Evolutionary conservation across 2,329 filamentous ascomycete species (phyloP).

Genomic region (Cladophialophora bantiana): DNA sequence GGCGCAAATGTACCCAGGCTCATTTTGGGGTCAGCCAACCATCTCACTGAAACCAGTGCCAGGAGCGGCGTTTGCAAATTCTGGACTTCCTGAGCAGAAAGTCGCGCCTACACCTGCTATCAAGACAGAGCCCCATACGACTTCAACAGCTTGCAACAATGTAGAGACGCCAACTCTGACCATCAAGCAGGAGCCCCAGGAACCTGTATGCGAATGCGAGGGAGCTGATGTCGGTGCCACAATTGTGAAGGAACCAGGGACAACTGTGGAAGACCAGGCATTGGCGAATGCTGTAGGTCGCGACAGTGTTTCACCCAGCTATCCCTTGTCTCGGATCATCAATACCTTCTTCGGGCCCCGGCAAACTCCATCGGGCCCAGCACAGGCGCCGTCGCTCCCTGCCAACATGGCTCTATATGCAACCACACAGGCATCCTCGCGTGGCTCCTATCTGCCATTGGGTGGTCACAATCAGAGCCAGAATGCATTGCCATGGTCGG

Average conservation of each 20-base stretch:
- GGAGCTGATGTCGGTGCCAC: neutral
- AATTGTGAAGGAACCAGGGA: constrained; percentile 9
- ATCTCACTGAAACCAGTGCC: constrained; percentile 22
- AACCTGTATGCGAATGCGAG: neutral
- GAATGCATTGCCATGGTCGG: constrained; percentile 16
- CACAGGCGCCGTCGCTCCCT: neutral
- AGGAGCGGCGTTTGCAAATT: neutral
- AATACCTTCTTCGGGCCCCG: constrained; percentile 11
- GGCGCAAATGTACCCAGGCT: constrained; percentile 11
- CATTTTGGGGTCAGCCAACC: constrained; percentile 23
- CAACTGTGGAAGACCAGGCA: neutral
- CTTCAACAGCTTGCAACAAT: neutral
- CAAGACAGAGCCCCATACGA: constrained; percentile 28
- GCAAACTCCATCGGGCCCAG: neutral
- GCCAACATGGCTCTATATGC: constrained; percentile 1
- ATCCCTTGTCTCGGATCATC: constrained; percentile 9
- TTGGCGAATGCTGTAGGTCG: neutral
- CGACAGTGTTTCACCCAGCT: neutral
- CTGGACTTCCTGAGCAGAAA: neutral
- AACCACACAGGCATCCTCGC: neutral
- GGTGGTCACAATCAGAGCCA: neutral
- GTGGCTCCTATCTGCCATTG: neutral
- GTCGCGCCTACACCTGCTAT: constrained; percentile 15
- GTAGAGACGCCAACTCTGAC: neutral
- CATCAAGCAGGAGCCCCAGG: constrained; percentile 26